phyloP scores from a whole-genome alignment of 306 rosid genomes.

The Clitoria ternatea region DNA sequence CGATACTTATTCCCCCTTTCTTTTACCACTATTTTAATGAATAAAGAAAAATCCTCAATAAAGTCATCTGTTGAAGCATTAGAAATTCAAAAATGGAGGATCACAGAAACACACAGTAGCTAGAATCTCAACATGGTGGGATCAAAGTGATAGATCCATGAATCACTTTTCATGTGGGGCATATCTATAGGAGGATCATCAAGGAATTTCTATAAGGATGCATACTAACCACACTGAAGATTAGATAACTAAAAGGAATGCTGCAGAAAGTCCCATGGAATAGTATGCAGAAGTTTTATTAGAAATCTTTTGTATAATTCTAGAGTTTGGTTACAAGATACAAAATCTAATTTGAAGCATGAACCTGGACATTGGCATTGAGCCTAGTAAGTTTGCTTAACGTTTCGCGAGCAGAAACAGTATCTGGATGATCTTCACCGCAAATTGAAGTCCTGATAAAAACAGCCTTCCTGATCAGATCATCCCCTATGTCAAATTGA shows the following conservation, averaged over 20 bases:
- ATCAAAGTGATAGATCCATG: background rate
- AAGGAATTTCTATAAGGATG: background rate
- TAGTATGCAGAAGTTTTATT: constrained; percentile 49
- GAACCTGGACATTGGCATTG: constrained; percentile 58
- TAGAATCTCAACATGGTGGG: background rate
- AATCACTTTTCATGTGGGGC: background rate
- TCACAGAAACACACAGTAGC: background rate
- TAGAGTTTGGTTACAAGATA: constrained; percentile 41
- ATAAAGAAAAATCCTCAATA: background rate
- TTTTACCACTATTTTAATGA: too few species aligned
- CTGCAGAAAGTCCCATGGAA: constrained; percentile 28
- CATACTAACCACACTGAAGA: background rate
- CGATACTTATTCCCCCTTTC: too few species aligned
- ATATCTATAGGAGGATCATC: background rate
- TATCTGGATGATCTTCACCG: constrained; percentile 84
- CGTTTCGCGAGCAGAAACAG: constrained; percentile 72
- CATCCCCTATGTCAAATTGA: constrained; percentile 75
- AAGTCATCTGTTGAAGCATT: background rate
- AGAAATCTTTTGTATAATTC: constrained; percentile 41
- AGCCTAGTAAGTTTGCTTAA: constrained; percentile 78
- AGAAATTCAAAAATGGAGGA: background rate
- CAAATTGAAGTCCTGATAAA: constrained; percentile 79
- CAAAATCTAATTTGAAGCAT: constrained; percentile 57
- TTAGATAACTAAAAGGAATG: constrained; percentile 4
- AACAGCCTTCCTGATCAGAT: constrained; percentile 74